Conservation (phyloP, 352 stramenopile species). For the Pythium dissimile region DNA sequence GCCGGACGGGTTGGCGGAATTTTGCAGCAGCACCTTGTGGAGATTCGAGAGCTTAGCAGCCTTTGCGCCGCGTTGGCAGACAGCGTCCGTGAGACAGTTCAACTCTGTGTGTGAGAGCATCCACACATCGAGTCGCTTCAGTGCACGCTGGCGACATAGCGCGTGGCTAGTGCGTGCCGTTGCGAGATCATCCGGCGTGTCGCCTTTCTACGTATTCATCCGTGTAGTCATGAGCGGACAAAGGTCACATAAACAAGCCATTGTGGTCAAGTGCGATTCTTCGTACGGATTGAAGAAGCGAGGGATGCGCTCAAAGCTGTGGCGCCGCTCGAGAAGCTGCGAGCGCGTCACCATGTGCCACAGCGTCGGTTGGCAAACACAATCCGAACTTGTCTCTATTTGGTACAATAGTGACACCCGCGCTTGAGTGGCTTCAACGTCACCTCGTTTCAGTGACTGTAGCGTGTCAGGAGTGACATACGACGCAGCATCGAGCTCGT, state of each 20-base stretch:
- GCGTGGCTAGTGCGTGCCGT: neutral
- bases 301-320: conserved; percentile 31
- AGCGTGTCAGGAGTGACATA: neutral
- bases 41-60: conserved; percentile 19
- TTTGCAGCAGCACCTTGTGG: conserved; percentile 27
- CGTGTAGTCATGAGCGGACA: neutral
- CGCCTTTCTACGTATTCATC: conserved; percentile 4
- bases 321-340: conserved; percentile 14
- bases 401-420: neutral
- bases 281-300: conserved; percentile 51
- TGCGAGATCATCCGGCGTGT: neutral
- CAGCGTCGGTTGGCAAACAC: neutral
- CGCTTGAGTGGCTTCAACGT: conserved; percentile 1
- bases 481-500: conserved; percentile 32
- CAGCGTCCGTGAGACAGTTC: neutral
- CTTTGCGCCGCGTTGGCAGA: conserved; percentile 1
- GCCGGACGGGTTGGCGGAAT: conserved; percentile 15
- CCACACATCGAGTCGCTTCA: conserved; percentile 15
- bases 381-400: neutral
- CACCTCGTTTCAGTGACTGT: too few species aligned
- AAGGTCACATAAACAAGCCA: neutral
- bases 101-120: conserved; percentile 4
- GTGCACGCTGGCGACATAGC: conserved; percentile 13
- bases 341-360: neutral
- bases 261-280: too few species aligned